A percentile compares a stretch with the other conserved stretches of the same genome.
Evolutionary conservation across 192 early-diverging fungal species (phyloP).

Genomic region (Funneliformis mosseae): DNA sequence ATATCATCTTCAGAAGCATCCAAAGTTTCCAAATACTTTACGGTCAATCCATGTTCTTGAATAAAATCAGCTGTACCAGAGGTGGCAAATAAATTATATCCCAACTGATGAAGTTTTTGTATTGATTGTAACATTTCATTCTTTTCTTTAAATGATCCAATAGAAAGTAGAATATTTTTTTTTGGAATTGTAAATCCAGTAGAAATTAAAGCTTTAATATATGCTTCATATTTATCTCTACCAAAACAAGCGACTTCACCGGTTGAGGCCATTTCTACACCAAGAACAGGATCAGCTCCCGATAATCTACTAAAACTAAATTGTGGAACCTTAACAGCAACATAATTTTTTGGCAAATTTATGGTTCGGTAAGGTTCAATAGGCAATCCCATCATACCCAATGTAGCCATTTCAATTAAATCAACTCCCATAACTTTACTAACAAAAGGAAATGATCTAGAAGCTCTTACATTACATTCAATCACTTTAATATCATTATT

Average conservation of each 20-base stretch:
- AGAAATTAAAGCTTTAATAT: conserved; percentile 75
- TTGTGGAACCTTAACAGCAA: conserved; percentile 92
- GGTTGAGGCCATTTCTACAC: conserved; percentile 98
- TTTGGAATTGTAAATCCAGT: conserved; percentile 81
- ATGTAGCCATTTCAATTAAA: conserved; percentile 91
- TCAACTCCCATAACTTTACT: conserved; percentile 91
- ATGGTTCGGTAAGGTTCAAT: conserved; percentile 52
- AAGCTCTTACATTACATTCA: conserved; percentile 97
- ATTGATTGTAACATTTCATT: conserved; percentile 93
- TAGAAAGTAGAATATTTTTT: conserved; percentile 96
- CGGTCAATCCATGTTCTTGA: conserved; percentile 89
- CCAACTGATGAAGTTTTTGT: conserved; percentile 76
- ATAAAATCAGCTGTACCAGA: conserved; percentile 97
- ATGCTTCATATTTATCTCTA: conserved; percentile 85
- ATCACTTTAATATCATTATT: conserved; percentile 83
- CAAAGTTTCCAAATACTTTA: conserved; percentile 87
- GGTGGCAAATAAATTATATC: conserved; percentile 94
- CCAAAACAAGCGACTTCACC: conserved; percentile 99
- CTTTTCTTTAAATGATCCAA: conserved; percentile 99
- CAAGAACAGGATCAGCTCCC: conserved; percentile 95
- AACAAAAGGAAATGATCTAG: conserved; percentile 97
- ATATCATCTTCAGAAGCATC: conserved; percentile 56
- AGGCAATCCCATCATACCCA: conserved; percentile 67
- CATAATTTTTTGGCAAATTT: conserved; percentile 66
- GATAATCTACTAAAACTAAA: conserved; percentile 95